These are phyloP conservation scores for Takashimella koratensis DNA, from an alignment of 1,284 basidiomycete genomes.

Conservation along the genomic window DNA sequence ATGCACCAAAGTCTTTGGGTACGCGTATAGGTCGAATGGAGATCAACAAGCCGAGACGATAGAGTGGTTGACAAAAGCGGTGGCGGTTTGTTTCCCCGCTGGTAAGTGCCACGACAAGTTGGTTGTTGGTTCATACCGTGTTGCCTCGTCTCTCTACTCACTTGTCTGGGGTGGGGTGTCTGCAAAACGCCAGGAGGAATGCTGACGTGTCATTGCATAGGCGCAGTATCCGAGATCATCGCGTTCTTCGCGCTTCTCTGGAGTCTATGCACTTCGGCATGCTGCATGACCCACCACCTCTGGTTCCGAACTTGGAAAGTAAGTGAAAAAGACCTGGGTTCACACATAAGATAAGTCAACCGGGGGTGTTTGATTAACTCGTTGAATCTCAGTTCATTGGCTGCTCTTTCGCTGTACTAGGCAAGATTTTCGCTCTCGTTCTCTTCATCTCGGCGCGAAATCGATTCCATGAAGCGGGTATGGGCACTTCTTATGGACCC, in stretches of 20 bases:
- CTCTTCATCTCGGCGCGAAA: slow-evolving; percentile 23
- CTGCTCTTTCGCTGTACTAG: slow-evolving; percentile 16
- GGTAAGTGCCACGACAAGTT: slow-evolving; percentile 15
- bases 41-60: slow-evolving; percentile 4
- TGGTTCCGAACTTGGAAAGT: slow-evolving; percentile 29
- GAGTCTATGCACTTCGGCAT: slow-evolving; percentile 18
- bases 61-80: slow-evolving; percentile 23
- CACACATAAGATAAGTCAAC: no score
- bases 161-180: no score
- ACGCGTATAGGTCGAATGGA: slow-evolving; percentile 1
- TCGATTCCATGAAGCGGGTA: slow-evolving; percentile 10
- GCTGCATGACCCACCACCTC: slow-evolving; percentile 27
- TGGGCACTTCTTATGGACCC: slow-evolving; percentile 20
- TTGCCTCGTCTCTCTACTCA: no score
- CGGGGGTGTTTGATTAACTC: no score
- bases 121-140: no score
- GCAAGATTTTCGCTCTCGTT: slow-evolving; percentile 25
- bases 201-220: no score
- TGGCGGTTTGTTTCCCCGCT: slow-evolving; percentile 24
- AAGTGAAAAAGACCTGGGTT: no score
- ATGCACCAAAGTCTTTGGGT: slow-evolving; percentile 6
- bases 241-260: slow-evolving; percentile 24
- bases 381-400: slow-evolving; percentile 18
- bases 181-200: no score
- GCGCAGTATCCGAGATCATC: slow-evolving; percentile 26